Percentiles rank a stretch among this genome's conserved stretches.
Evolutionary conservation across 495 filamentous ascomycete genomes (phyloP).

Genomic region (Aspergillus funiculosus): DNA sequence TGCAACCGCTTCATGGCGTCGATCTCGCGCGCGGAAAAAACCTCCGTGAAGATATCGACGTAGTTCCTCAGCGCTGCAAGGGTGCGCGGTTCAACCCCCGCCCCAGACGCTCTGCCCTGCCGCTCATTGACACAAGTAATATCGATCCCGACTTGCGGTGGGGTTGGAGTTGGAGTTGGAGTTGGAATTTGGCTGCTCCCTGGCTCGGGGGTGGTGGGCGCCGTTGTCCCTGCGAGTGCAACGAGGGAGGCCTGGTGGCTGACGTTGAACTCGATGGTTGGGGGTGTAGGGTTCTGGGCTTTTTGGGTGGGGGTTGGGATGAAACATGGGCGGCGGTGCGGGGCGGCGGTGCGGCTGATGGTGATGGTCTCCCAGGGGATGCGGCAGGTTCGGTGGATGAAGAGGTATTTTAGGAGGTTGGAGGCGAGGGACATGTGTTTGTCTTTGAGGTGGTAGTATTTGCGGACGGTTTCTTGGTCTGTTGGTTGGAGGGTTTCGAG

Average conservation of each 20-base stretch:
- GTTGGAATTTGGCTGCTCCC: slow-evolving; percentile 10
- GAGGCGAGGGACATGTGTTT: slow-evolving; percentile 58
- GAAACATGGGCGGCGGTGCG: slow-evolving; percentile 59
- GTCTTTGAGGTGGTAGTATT: slow-evolving; percentile 37
- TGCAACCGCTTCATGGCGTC: slow-evolving; percentile 49
- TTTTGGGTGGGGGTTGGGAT: slow-evolving; percentile 29
- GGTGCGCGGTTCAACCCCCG: slow-evolving; percentile 31
- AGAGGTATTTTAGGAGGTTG: slow-evolving; percentile 71
- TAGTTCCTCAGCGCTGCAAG: slow-evolving; percentile 57
- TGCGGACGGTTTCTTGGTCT: slow-evolving; percentile 33
- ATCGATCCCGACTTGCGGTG: slow-evolving; percentile 56
- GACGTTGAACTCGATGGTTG: slow-evolving; percentile 73
- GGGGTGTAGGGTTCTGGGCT: slow-evolving; percentile 6
- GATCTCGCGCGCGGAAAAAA: slow-evolving; percentile 60
- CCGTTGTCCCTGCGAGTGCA: slow-evolving; percentile 47
- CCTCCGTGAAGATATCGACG: slow-evolving; percentile 72
- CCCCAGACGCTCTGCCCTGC: slow-evolving; percentile 39
- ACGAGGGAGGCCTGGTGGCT: slow-evolving; percentile 82
- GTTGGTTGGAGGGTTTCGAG: slow-evolving; percentile 29
- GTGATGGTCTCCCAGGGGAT: slow-evolving; percentile 60
- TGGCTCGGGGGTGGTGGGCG: slow-evolving; percentile 10
- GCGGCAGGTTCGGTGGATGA: slow-evolving; percentile 55
- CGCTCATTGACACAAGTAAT: slow-evolving; percentile 69
- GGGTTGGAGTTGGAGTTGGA: too few relatives aligned
- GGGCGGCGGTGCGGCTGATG: slow-evolving; percentile 55